Evolutionary conservation across 1,139 yeast species (phyloP), one percentile per base, ranked within the genome.

Genomic region (Blastobotrys serpentis): DNA sequence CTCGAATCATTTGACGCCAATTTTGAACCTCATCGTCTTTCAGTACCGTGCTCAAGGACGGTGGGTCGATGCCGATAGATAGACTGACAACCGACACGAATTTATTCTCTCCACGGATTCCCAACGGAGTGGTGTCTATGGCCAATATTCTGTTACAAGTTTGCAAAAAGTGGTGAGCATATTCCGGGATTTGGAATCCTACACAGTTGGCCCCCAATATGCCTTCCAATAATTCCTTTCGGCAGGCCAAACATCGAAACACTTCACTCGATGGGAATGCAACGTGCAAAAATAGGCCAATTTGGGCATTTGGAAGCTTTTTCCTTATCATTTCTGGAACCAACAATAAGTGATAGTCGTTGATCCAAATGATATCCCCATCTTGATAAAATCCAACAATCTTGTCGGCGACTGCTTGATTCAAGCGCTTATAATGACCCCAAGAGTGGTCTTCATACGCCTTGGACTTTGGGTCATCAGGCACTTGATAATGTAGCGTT

Each of bases 261-360:
- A 92, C 96, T 67, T 92, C 99, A 43, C 94, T 83, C 2, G 96
- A 86, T 5, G 98, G 98, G 72, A 92, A 92, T 1, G 98, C 86
- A 18, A 92, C 89, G 62, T 94, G 98, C 50, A 92, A 72, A 67
- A 88, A 92, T 58, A 92, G 84, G 0, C 97, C 98, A 58, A 94
- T 89, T 57, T 86, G 82, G 3, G 96, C 98, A 52, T 79, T 67
- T 11, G 97, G 97, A 19, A 89, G 68, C 55, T 76, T 70, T 50
- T 81, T 76, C 56, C 97, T 77, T 4, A 92, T 75, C 94, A 92
- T 84, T 52, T 76, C 76, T 0, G 98, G 98, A 1, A 89, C 90
- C 37, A 92, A 72, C 68, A 92, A 74, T 54, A 92, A 73, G 68
- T 92, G 98, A 64, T 92, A 92, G 69, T 92, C 98, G 64, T 92